Evolutionary conservation across 2,329 filamentous ascomycete genomes (phyloP), one percentile per base, ranked within the genome.

Genomic region (Dryadomyces quercus-mongolicae): DNA sequence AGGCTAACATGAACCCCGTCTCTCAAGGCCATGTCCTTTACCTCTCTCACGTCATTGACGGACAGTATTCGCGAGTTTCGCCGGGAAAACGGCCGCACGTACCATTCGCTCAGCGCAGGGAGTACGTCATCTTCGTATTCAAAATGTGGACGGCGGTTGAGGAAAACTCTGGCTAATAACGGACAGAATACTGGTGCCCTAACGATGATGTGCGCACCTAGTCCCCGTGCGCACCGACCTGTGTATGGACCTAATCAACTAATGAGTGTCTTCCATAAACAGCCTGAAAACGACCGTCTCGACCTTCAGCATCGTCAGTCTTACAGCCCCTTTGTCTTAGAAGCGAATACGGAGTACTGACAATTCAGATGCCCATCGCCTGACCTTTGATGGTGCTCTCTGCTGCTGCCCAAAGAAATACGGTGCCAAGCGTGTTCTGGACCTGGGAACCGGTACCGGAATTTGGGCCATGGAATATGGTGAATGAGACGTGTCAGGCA

Each of bases 381-480:
- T 61, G 45, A 62, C 60, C 1, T 51, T 61, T 18, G 51, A 58
- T n/a, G 57, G 56, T 25, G 54, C 53, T 12, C 53, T 54, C 43
- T 57, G 53, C 43, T 48, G 57, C 16, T 59, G 60, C 45, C 58
- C 57, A 7, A 61, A 60, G 46, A 59, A 59, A 13, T 52, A 58
- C 3, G 52, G 52, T 5, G 59, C 59, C 1, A 56, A 56, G n/a
- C 54, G 56, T 7, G 60, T 62, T 3, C 52, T 61, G 2, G 60
- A 62, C 22, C 40, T 62, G 8, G 60, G 60, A 22, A 61, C 60
- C 0, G 60, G 60, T 22, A 61, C 36, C 36, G 36, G 36, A 40
- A 12, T 62, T 51, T 62, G 60, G 60, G 56, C 60, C 18, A 60
- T 62, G 52, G 59, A 62, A 42, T 62, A 60, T 31, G 59, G 58